phyloP scores from a whole-genome alignment of 2,329 filamentous ascomycete species.

The Apiospora pterosperma region DNA sequence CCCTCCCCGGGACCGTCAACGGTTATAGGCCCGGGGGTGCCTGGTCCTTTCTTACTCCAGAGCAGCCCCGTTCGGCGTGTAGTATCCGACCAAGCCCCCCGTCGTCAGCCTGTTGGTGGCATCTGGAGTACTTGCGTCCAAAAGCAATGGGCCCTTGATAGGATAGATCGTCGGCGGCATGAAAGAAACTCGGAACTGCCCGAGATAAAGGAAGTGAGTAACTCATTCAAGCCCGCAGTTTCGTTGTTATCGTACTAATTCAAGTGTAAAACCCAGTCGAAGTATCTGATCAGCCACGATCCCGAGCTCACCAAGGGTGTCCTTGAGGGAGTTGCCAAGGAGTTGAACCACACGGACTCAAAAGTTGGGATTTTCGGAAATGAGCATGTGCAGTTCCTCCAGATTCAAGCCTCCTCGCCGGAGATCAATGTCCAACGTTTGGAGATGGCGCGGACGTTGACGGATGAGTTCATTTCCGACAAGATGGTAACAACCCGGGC shows the following conservation, averaged over 20 bases:
- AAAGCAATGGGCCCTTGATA: background rate
- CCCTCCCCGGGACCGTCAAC: background rate
- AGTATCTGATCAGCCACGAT: background rate
- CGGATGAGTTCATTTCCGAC: slow-evolving; percentile 7
- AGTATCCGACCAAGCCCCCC: background rate
- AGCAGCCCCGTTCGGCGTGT: background rate
- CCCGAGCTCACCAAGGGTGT: background rate
- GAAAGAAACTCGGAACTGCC: background rate
- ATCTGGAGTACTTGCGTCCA: background rate
- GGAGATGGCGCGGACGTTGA: slow-evolving; percentile 2
- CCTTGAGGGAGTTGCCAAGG: background rate
- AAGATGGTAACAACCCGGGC: slow-evolving; percentile 1
- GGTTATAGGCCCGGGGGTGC: background rate
- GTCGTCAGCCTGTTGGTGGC: background rate
- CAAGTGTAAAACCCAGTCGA: background rate
- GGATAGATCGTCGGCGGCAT: background rate
- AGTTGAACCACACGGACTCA: background rate
- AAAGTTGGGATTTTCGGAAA: background rate
- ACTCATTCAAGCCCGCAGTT: no score
- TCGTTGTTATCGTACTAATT: background rate
- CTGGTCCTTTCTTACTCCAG: background rate
- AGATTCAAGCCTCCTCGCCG: background rate
- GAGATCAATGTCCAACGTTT: background rate
- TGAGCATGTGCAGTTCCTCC: background rate
- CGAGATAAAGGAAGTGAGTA: background rate